A percentile compares a stretch with the other conserved stretches of the same genome.
phyloP scores from a whole-genome alignment of 108 stramenopile genomes.

The Cyclostephanos invisitatus region DNA sequence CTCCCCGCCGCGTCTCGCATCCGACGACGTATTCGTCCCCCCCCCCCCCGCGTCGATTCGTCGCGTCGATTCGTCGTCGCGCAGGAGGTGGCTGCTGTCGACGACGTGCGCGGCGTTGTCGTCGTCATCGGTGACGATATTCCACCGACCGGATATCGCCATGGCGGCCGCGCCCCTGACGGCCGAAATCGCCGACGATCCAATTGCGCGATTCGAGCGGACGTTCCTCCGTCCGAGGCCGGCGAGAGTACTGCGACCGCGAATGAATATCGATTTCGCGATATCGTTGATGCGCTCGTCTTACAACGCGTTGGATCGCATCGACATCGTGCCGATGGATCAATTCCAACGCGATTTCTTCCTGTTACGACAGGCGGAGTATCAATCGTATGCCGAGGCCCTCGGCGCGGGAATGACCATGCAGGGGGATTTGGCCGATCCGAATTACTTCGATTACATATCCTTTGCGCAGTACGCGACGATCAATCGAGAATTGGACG shows the following conservation, averaged over 20 bases:
- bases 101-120: background rate
- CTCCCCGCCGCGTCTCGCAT: no score
- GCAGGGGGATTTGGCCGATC: conserved; percentile 84
- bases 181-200: conserved; percentile 61
- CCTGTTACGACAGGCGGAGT: conserved; percentile 75
- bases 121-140: background rate
- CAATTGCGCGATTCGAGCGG: conserved; percentile 57
- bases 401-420: conserved; percentile 66
- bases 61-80: conserved; percentile 8
- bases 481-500: conserved; percentile 65
- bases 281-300: conserved; percentile 83
- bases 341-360: conserved; percentile 89
- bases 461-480: conserved; percentile 84
- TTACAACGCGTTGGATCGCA: conserved; percentile 76
- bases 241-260: conserved; percentile 60
- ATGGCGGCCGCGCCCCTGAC: conserved; percentile 72
- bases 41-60: no score
- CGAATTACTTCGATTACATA: conserved; percentile 91
- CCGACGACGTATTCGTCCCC: no score
- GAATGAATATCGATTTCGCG: conserved; percentile 80
- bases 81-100: conserved; percentile 20
- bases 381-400: conserved; percentile 60
- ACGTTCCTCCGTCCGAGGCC: conserved; percentile 64
- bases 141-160: conserved; percentile 11
- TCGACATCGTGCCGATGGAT: conserved; percentile 86